These are phyloP conservation scores for Glycine latifolia DNA, from an alignment of 306 rosid species.

Conservation along the genomic window DNA sequence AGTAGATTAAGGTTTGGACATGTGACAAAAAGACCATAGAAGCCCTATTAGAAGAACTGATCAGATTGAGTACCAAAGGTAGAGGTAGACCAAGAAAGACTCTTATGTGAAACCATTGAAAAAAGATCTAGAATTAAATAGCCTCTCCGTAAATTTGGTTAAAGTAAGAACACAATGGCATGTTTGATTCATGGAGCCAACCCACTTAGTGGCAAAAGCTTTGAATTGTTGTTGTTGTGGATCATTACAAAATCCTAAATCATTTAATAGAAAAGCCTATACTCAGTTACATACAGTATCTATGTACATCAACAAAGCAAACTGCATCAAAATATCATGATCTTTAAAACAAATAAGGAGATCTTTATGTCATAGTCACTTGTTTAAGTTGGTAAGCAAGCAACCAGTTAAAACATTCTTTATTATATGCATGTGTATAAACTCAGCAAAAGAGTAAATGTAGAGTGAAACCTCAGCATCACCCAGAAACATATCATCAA, in stretches of 20 bases:
- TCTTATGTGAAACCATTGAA: no score
- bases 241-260: conserved; percentile 26
- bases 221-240: background rate
- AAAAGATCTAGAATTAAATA: no score
- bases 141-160: no score
- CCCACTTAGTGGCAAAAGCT: background rate
- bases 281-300: background rate
- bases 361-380: background rate
- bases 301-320: conserved; percentile 11
- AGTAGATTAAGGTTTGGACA: no score
- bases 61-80: no score
- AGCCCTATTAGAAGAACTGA: no score
- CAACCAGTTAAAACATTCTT: conserved; percentile 9
- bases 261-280: background rate
- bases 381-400: conserved; percentile 2
- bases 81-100: no score
- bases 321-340: background rate
- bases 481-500: conserved; percentile 84
- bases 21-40: no score
- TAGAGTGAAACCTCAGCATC: conserved; percentile 82
- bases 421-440: background rate
- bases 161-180: background rate
- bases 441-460: conserved; percentile 3
- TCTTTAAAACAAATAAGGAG: conserved; percentile 17
- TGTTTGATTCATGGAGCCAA: background rate